Evolutionary conservation across 108 stramenopile species (phyloP).

Genomic region (Nannochloropsis oceanica): DNA sequence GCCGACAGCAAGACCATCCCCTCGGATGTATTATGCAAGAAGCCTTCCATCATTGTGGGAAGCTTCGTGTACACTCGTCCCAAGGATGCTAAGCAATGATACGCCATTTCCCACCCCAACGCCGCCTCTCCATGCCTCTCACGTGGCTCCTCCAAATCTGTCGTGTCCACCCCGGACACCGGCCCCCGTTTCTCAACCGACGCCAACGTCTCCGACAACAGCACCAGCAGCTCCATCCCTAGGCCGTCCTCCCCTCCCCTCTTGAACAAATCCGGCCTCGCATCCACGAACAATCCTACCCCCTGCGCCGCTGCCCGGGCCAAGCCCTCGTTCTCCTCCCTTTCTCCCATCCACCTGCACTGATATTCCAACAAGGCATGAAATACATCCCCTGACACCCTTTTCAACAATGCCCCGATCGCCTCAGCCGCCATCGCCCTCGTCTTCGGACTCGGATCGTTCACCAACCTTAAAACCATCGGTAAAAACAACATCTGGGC

Average conservation of each 20-base stretch:
- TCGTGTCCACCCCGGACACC: background rate
- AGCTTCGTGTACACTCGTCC: background rate
- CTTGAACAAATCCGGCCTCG: slow-evolving; percentile 23
- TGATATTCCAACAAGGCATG: slow-evolving; percentile 10
- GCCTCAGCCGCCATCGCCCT: slow-evolving; percentile 11
- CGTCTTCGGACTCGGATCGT: slow-evolving; percentile 12
- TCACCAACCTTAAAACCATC: slow-evolving; percentile 20
- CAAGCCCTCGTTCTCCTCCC: background rate
- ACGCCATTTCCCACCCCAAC: background rate
- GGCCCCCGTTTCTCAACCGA: background rate
- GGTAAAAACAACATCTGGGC: slow-evolving; percentile 22
- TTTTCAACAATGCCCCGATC: background rate
- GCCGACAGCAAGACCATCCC: background rate
- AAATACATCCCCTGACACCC: slow-evolving; percentile 11
- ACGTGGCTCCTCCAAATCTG: background rate
- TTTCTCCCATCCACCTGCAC: slow-evolving; percentile 11
- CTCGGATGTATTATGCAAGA: background rate
- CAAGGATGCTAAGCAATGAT: background rate
- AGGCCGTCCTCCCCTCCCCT: background rate
- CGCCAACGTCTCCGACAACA: background rate
- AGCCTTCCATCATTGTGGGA: background rate
- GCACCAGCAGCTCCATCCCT: background rate
- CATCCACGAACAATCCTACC: slow-evolving; percentile 12
- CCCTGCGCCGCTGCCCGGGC: slow-evolving; percentile 25
- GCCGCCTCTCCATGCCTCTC: background rate